These are phyloP conservation scores for Ganoderma multipileum DNA, from an alignment of 1,284 basidiomycete species.

Conservation along the genomic window DNA sequence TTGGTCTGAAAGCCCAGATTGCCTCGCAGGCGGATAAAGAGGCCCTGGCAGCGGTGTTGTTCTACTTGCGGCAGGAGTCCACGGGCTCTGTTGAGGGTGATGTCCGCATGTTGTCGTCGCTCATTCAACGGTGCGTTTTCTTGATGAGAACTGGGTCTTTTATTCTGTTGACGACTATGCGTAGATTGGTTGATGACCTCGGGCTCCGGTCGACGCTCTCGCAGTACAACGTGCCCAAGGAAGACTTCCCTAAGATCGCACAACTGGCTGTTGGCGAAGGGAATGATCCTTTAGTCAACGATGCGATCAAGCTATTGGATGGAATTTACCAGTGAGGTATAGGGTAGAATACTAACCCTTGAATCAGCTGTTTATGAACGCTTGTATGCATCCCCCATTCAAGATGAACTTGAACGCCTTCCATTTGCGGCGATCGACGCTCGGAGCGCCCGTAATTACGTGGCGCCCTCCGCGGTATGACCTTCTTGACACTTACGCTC, in stretches of 20 bases:
- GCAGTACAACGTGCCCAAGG: constrained; percentile 65
- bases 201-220: constrained; percentile 62
- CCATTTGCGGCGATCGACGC: not conserved
- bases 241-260: constrained; percentile 60
- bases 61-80: constrained; percentile 62
- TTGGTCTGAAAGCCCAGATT: constrained; percentile 62
- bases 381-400: not conserved
- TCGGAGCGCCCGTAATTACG: not conserved
- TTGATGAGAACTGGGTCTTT: not conserved
- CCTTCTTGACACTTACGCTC: not conserved
- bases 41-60: constrained; percentile 59
- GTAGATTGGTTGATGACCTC: constrained; percentile 60
- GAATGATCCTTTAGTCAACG: constrained; percentile 44
- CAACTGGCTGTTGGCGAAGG: constrained; percentile 51
- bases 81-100: constrained; percentile 68
- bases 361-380: too few species aligned
- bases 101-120: constrained; percentile 55
- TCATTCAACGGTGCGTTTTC: constrained; percentile 59
- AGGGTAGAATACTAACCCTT: too few species aligned
- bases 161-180: constrained; percentile 3
- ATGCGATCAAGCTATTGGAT: constrained; percentile 56
- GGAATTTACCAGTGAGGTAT: constrained; percentile 45
- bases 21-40: constrained; percentile 65
- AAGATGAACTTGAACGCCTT: not conserved
- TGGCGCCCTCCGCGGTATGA: not conserved